These are phyloP conservation scores for Globisporangium iwayamae DNA, from an alignment of 352 stramenopile species.

Conservation along the genomic window DNA sequence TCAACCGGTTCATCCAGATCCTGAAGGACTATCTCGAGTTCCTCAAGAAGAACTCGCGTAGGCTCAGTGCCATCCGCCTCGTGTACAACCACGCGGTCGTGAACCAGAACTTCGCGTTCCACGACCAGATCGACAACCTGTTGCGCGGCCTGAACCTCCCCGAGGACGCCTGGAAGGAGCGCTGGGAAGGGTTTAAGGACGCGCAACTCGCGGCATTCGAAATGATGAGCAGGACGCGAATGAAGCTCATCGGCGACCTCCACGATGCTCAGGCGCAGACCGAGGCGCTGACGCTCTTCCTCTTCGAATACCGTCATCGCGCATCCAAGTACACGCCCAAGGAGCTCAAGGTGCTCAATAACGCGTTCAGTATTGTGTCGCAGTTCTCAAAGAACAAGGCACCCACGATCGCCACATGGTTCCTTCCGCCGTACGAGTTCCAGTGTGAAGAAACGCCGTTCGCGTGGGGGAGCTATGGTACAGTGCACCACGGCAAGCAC, in stretches of 20 bases:
- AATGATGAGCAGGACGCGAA: not conserved
- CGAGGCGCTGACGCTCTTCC: not conserved
- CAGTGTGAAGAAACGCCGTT: not conserved
- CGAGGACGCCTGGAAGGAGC: too few species aligned
- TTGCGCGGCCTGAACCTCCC: too few species aligned
- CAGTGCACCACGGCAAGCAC: not conserved
- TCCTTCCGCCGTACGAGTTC: conserved; percentile 5
- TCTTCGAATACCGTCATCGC: conserved; percentile 1
- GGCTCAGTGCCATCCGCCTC: too few species aligned
- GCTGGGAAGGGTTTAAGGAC: not conserved
- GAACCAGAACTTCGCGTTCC: too few species aligned
- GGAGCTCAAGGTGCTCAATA: conserved; percentile 4
- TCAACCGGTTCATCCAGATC: too few species aligned
- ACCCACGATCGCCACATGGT: conserved; percentile 1
- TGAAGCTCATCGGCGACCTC: not conserved
- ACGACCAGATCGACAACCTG: too few species aligned
- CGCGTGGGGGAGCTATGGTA: not conserved
- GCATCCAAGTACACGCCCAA: not conserved
- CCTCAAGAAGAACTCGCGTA: too few species aligned
- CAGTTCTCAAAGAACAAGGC: conserved; percentile 2
- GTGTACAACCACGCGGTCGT: too few species aligned
- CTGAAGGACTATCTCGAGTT: too few species aligned
- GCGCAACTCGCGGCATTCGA: not conserved
- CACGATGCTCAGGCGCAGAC: not conserved
- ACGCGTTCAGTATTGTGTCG: not conserved